Evolutionary conservation across 768 basidiomycete genomes (phyloP).

Genomic region (Boletus reticuloceps): DNA sequence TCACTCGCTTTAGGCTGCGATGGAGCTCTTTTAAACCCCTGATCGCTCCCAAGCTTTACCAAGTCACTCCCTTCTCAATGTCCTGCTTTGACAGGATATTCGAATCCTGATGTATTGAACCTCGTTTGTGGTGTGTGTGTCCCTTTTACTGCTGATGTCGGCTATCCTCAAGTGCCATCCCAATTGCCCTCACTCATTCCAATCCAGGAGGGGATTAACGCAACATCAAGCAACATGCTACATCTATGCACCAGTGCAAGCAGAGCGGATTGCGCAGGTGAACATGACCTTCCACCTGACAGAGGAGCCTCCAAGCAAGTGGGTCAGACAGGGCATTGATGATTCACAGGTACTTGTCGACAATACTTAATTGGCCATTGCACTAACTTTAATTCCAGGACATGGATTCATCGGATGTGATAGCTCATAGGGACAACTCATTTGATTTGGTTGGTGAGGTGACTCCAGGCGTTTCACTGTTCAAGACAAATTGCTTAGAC

Average conservation of each 20-base stretch:
- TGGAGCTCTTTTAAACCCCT: no score
- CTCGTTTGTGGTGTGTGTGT: background rate
- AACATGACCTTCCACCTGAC: no score
- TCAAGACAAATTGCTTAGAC: no score
- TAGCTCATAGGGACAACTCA: background rate
- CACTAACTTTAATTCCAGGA: no score
- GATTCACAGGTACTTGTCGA: background rate
- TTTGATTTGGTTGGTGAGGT: background rate
- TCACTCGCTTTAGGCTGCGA: no score
- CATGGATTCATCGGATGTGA: no score
- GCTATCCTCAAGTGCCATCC: background rate
- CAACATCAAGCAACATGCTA: background rate
- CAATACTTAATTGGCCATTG: no score
- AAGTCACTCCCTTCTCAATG: no score
- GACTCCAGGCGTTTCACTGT: no score
- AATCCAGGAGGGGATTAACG: background rate
- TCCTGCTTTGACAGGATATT: no score
- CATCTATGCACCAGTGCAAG: background rate
- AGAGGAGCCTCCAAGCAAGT: background rate
- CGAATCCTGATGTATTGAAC: background rate
- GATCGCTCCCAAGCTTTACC: no score
- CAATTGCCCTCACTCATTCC: background rate
- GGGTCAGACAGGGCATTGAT: background rate
- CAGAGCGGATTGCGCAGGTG: background rate
- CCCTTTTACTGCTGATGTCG: background rate